phyloP scores from a whole-genome alignment of 257 asterid genomes.

The Salvia splendens region DNA sequence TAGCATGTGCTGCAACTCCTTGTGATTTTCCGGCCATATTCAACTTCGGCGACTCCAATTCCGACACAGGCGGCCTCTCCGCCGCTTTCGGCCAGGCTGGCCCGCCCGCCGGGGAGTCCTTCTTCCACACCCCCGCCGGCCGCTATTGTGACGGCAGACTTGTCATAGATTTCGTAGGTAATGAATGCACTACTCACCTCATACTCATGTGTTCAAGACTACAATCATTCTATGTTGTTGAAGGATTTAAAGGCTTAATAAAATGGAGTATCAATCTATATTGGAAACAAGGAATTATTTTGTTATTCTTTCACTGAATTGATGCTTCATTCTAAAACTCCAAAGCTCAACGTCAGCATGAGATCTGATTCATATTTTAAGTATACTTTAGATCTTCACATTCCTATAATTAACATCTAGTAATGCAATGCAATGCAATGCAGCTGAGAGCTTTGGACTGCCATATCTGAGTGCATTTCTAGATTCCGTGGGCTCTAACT shows the following conservation, averaged over 20 bases:
- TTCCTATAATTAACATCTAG: too few species aligned
- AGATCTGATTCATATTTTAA: not conserved
- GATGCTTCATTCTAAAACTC: not conserved
- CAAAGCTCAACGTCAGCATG: not conserved
- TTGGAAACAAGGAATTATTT: not conserved
- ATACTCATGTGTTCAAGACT: not conserved
- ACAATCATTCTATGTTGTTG: not conserved
- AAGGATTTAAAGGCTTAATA: not conserved
- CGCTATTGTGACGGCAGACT: conserved; percentile 87
- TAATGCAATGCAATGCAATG: too few species aligned
- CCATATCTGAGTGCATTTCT: conserved; percentile 79
- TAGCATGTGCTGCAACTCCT: conserved; percentile 21
- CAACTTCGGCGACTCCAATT: conserved; percentile 95
- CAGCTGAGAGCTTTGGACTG: conserved; percentile 63
- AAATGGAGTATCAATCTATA: not conserved
- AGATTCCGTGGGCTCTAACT: conserved; percentile 85
- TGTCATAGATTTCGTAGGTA: conserved; percentile 68
- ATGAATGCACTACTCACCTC: not conserved
- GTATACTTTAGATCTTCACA: too few species aligned
- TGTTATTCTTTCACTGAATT: not conserved
- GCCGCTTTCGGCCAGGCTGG: conserved; percentile 91
- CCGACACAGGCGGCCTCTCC: conserved; percentile 96
- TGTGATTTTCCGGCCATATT: conserved; percentile 78
- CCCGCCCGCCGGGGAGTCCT: conserved; percentile 80
- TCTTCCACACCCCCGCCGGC: conserved; percentile 75